Evolutionary conservation across 108 stramenopile genomes (phyloP), one percentile per base, ranked within the genome.

Genomic region (Nitzschia putrida): DNA sequence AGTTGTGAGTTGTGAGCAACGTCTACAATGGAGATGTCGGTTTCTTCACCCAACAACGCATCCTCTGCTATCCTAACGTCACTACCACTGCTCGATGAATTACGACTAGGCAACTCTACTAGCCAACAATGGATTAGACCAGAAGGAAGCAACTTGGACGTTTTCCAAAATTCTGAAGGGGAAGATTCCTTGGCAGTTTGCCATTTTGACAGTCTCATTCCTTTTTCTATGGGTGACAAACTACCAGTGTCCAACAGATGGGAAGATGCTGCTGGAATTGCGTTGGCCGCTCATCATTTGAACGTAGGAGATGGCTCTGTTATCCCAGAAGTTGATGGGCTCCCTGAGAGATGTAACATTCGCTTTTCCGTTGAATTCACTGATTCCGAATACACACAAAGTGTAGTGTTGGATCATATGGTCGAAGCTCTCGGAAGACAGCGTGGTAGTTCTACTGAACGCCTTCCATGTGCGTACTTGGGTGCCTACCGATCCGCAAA

Each of bases 251-350:
- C 16, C 14, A 11, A 20, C 8, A 11, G 76, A 40, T 63, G 72
- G 78, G 79, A 77, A 78, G 54, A 61, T 53, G 75, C 54, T 63
- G 74, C 54, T 52, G 79, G 58, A 1, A 66, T 80, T 22, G 54
- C 72, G 12, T 41, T 85, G 38, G 85, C 85, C 1, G 54, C 80
- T 9, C 64, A 80, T 18, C 85, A 85, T 50, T 65, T 85, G 44
- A 85, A 85, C 44, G 44, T 75, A 5, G 85, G 85, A 29, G 61
- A 85, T 54, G 85, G 81, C 44, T 54, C 41, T 43, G 49, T 85
- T 18, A 71, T 85, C 1, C 59, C 74, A 22, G 59, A 82, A 67
- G 71, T 85, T 3, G 64, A 69, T 0, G 81, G 81, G 3, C 50
- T 85, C 13, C 58, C 68, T 58, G 61, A 80, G 29, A 42, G 71